Conservation (phyloP, 2,329 filamentous ascomycete species). For the Westerdykella ornata region DNA sequence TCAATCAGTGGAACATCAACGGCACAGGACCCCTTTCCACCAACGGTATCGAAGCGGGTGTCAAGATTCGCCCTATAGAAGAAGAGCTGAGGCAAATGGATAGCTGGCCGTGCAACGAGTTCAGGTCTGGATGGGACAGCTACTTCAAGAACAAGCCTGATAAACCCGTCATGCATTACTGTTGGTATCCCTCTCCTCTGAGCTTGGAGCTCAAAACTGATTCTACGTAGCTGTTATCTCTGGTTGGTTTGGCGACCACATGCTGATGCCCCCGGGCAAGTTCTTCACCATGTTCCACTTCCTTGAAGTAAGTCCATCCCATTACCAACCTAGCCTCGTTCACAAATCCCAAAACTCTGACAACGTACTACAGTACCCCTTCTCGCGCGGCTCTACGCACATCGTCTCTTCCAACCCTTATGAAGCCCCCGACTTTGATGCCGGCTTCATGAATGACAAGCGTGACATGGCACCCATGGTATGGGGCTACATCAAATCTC, state of each 20-base stretch:
- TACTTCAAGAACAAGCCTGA: conserved; percentile 82
- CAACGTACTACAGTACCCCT: conserved; percentile 49
- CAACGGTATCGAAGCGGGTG: conserved; percentile 73
- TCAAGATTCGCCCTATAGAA: conserved; percentile 66
- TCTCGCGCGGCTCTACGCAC: conserved; percentile 65
- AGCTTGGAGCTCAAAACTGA: background rate
- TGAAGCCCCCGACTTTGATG: conserved; percentile 68
- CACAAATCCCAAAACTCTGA: too few relatives aligned
- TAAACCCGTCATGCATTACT: conserved; percentile 84
- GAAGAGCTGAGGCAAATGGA: conserved; percentile 63
- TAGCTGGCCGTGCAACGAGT: conserved; percentile 67
- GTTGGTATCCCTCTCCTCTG: conserved; percentile 3
- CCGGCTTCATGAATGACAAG: conserved; percentile 80
- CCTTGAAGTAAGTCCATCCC: conserved; percentile 44
- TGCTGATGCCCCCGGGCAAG: conserved; percentile 63
- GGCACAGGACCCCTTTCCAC: conserved; percentile 71
- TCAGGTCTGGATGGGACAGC: conserved; percentile 67
- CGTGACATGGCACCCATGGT: conserved; percentile 75
- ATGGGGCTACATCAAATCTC: conserved; percentile 77
- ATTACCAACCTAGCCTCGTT: too few relatives aligned
- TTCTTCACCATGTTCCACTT: conserved; percentile 84
- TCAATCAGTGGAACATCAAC: conserved; percentile 70
- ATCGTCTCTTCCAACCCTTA: conserved; percentile 68
- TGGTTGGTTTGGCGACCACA: conserved; percentile 45
- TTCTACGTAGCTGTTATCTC: conserved; percentile 54